Percentiles rank a stretch among this genome's conserved stretches.
Conservation (phyloP, 495 filamentous ascomycete species). For the Penicillium cinerascens region DNA sequence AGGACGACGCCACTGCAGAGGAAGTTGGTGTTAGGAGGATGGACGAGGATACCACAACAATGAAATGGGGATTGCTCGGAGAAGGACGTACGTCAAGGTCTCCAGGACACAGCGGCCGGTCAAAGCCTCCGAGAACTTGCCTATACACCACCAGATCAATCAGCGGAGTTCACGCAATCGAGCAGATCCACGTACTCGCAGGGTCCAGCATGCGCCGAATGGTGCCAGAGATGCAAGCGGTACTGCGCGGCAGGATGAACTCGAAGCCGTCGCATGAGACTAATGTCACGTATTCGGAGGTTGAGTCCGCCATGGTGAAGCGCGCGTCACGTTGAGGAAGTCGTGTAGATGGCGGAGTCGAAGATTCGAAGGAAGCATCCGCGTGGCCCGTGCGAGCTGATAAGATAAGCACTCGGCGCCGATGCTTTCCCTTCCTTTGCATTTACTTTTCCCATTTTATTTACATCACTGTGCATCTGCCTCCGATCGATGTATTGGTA, state of each 20-base stretch:
- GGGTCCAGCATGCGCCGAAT: conserved; percentile 85
- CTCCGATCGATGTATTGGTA: background rate
- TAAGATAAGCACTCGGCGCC: conserved; percentile 8
- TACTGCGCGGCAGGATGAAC: conserved; percentile 77
- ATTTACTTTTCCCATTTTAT: background rate
- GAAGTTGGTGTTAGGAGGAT: conserved; percentile 2
- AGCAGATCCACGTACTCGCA: conserved; percentile 50
- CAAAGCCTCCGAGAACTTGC: conserved; percentile 65
- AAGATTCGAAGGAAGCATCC: background rate
- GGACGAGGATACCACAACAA: background rate
- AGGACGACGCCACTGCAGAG: conserved; percentile 67
- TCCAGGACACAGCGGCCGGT: conserved; percentile 64
- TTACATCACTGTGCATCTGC: background rate
- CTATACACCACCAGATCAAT: conserved; percentile 34
- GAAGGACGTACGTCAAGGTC: conserved; percentile 63
- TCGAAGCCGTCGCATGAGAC: conserved; percentile 85
- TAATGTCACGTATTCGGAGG: conserved; percentile 69
- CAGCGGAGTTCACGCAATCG: background rate
- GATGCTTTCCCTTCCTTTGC: background rate
- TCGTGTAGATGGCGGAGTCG: conserved; percentile 7
- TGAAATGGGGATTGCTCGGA: background rate
- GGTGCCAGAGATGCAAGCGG: conserved; percentile 68
- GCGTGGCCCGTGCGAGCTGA: conserved; percentile 28
- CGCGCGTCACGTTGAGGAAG: too few relatives aligned
- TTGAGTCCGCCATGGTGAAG: conserved; percentile 18